Evolutionary conservation across 441 rosid genomes (phyloP).

Genomic region (Gossypium davidsonii): DNA sequence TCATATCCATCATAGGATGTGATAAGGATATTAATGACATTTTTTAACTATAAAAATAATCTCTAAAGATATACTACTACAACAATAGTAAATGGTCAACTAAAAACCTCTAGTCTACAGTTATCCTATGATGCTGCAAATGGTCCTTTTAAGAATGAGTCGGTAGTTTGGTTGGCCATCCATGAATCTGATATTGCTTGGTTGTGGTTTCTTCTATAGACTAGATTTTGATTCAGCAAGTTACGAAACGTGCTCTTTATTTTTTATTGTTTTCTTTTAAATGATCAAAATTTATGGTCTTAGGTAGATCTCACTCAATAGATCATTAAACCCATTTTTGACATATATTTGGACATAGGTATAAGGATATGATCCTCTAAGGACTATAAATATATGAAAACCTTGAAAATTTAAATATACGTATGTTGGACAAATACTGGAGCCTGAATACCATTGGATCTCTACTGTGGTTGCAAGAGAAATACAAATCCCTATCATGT

Average conservation of each 20-base stretch:
- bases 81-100: background rate
- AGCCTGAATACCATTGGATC: background rate
- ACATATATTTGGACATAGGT: too few species aligned
- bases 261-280: background rate
- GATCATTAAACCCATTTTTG: background rate
- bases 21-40: background rate
- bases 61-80: background rate
- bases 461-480: background rate
- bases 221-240: background rate
- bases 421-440: background rate
- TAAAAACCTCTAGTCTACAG: background rate
- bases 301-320: background rate
- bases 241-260: background rate
- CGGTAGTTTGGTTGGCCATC: background rate
- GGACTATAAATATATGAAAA: too few species aligned
- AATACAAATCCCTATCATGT: background rate
- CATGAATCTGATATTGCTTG: background rate
- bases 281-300: background rate
- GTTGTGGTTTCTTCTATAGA: background rate
- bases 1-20: background rate
- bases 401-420: too few species aligned
- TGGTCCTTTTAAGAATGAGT: background rate
- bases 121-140: background rate
- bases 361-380: too few species aligned
- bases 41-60: background rate